phyloP scores from a whole-genome alignment of 2,329 filamentous ascomycete species.

The Bisporella sp. region DNA sequence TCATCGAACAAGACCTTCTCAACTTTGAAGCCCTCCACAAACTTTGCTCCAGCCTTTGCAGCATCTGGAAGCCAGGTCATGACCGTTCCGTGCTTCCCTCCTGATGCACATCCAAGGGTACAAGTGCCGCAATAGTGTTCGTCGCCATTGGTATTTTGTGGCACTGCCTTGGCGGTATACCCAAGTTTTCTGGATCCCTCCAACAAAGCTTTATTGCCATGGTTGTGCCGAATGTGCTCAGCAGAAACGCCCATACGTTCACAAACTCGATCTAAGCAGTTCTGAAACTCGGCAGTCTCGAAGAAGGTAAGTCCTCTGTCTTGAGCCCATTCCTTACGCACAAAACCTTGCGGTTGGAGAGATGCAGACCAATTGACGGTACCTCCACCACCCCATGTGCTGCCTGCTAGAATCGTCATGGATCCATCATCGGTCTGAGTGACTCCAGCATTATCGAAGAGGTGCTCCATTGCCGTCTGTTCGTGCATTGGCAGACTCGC shows the following conservation, averaged over 20 bases:
- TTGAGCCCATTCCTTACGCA: constrained; percentile 75
- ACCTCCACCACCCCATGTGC: constrained; percentile 78
- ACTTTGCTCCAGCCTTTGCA: constrained; percentile 66
- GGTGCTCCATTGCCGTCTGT: constrained; percentile 47
- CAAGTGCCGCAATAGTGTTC: constrained; percentile 70
- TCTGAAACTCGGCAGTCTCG: constrained; percentile 64
- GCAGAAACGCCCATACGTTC: constrained; percentile 68
- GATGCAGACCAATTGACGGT: constrained; percentile 77
- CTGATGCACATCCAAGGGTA: constrained; percentile 53
- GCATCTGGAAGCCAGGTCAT: constrained; percentile 76
- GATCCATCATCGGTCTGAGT: constrained; percentile 48
- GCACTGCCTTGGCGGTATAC: constrained; percentile 60
- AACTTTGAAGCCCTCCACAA: constrained; percentile 76
- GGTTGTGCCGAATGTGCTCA: constrained; percentile 63
- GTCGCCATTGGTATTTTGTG: constrained; percentile 70
- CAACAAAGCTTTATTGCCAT: constrained; percentile 62
- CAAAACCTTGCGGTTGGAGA: constrained; percentile 62
- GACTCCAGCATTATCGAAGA: constrained; percentile 64
- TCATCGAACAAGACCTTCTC: constrained; percentile 64
- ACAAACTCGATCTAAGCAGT: constrained; percentile 73
- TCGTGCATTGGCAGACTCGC: constrained; percentile 69
- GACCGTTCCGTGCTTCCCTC: constrained; percentile 71
- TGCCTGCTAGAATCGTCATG: constrained; percentile 58
- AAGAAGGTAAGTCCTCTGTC: constrained; percentile 64
- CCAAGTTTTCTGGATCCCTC: constrained; percentile 70